Evolutionary conservation across 768 basidiomycete genomes (phyloP), one percentile per base, ranked within the genome.

Genomic region (Pulveroboletus sp.): DNA sequence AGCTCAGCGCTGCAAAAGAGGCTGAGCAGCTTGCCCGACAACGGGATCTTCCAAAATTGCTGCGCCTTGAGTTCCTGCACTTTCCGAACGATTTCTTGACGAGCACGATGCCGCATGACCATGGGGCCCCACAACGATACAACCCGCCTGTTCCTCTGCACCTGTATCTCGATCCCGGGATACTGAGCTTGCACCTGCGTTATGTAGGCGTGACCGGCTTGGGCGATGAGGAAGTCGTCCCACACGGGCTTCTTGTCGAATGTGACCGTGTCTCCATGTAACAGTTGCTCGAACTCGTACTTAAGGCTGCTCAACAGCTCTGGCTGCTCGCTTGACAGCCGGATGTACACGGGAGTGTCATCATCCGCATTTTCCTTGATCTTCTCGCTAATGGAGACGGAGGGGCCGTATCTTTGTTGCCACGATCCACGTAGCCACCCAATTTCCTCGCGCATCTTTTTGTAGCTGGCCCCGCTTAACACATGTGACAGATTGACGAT

Each of bases 211-310:
- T 40, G 34, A 0, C 85, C 85, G 6, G 65, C 64, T 0, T 56
- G 49, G 5, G 70, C 54, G 19, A 60, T 59, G 51, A 91, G 83
- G 64, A 79, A 89, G 4, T 73, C 68, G 50, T 89, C 83, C 87
- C 87, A 91, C 8, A 78, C 68, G 2, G 73, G 67, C 34, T 76
- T 76, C 24, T 75, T 79, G 38, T 80, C 73, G 16, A 76, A 57
- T 23, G 66, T 72, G 29, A 87, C 62, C 3, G 76, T 67, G 54
- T 89, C 83, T 1, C 88, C 87, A 3, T 73, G 76, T 0, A 85
- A 59, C 11, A 84, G 68, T n/a, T 71, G 72, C 59, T 87, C 85
- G 19, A 88, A 73, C 53, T 81, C 73, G 3, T 69, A 62, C 57
- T 87, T 89, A 45, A 86, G 72, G 34, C 63, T 64, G 0, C 78